These are phyloP conservation scores for Cordyceps tenuipes DNA, from an alignment of 2,329 filamentous ascomycete species.

Conservation along the genomic window DNA sequence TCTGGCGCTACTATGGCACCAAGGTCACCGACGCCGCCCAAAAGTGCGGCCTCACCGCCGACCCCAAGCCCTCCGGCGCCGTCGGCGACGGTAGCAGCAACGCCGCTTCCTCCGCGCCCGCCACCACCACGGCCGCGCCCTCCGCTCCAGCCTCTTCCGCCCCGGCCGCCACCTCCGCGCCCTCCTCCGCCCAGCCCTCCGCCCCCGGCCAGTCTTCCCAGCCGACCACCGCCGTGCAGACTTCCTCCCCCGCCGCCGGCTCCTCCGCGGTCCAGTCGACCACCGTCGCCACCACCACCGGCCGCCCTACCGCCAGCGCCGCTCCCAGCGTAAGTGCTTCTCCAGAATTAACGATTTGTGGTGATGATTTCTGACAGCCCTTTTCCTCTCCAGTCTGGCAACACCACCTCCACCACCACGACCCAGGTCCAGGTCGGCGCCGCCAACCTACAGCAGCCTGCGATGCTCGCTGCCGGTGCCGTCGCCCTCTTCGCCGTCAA, in stretches of 20 bases:
- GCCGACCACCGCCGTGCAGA: neutral
- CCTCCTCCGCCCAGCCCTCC: neutral
- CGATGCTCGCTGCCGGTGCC: conserved; percentile 3
- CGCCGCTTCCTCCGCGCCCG: neutral
- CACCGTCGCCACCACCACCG: conserved; percentile 3
- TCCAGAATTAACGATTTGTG: no score
- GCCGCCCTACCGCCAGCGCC: neutral
- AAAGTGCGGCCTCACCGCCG: conserved; percentile 25
- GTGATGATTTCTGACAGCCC: neutral
- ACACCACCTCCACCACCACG: conserved; percentile 2
- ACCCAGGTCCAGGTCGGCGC: conserved; percentile 5
- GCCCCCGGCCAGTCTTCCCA: neutral
- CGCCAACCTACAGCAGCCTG: conserved; percentile 7
- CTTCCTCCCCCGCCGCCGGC: neutral
- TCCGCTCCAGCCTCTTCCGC: conserved; percentile 15
- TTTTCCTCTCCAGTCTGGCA: neutral
- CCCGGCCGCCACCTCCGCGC: neutral
- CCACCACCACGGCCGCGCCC: conserved; percentile 5
- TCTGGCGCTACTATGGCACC: conserved; percentile 36
- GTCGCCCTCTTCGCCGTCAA: conserved; percentile 11
- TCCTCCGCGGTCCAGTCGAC: conserved; percentile 4
- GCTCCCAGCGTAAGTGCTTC: conserved; percentile 5
- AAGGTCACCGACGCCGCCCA: conserved; percentile 29
- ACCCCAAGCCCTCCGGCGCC: conserved; percentile 16
- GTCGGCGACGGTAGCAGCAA: conserved; percentile 4